Conservation (phyloP, 129 eudicot species). For the Chrysanthemum lavandulifolium region DNA sequence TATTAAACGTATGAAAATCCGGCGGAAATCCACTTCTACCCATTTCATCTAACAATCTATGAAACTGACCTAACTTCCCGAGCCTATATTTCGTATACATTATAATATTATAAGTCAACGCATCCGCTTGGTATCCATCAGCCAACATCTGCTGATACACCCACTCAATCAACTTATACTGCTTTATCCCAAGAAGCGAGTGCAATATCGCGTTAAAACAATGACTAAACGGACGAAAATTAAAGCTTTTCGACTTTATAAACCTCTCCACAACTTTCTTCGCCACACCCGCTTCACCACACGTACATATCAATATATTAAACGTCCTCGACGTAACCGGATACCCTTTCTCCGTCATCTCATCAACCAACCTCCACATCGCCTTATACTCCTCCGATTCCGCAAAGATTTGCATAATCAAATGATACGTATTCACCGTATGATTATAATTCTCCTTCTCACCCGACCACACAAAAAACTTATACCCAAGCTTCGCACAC, state of each 20-base stretch:
- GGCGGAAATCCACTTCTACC: constrained; percentile 66
- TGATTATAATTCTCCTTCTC: constrained; percentile 59
- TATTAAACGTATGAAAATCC: constrained; percentile 75
- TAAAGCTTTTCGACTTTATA: constrained; percentile 64
- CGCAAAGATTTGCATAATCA: constrained; percentile 79
- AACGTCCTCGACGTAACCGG: constrained; percentile 80
- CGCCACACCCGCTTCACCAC: constrained; percentile 78
- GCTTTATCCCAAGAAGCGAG: constrained; percentile 61
- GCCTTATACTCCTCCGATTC: constrained; percentile 72
- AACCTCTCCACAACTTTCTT: constrained; percentile 81
- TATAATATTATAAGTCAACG: constrained; percentile 69
- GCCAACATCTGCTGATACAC: constrained; percentile 81
- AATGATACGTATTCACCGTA: constrained; percentile 63
- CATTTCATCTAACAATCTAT: constrained; percentile 81
- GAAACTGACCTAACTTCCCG: constrained; percentile 70
- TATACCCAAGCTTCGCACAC: constrained; percentile 72
- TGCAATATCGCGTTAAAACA: constrained; percentile 77
- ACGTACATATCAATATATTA: constrained; percentile 72
- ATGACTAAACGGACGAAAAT: constrained; percentile 74
- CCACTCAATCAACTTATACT: constrained; percentile 79
- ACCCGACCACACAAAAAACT: constrained; percentile 85
- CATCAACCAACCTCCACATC: constrained; percentile 90
- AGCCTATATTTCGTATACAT: constrained; percentile 69
- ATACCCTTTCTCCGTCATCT: constrained; percentile 85
- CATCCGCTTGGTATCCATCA: constrained; percentile 62